phyloP scores from a whole-genome alignment of 805 yeast genomes.

The Yarrowia hollandica region DNA sequence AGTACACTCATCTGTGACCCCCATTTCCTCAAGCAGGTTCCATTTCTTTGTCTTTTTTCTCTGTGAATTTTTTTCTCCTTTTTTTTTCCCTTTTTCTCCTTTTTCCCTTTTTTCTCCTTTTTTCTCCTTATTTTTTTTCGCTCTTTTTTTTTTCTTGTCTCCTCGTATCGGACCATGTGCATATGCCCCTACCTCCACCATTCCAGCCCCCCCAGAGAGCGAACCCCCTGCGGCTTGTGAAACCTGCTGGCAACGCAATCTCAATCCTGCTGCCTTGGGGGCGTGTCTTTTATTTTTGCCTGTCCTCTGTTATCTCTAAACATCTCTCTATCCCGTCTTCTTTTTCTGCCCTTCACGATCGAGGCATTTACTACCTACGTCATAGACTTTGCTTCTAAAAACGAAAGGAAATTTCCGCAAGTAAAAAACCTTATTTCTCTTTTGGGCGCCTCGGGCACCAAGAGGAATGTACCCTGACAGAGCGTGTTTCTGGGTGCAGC shows the following conservation, averaged over 20 bases:
- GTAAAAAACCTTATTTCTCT: background rate
- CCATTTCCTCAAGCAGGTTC: no score
- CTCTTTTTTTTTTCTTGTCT: background rate
- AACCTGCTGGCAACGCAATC: no score
- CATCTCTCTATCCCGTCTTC: background rate
- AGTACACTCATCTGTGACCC: no score
- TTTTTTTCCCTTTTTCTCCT: background rate
- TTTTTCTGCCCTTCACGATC: background rate
- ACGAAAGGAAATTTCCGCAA: conserved; percentile 10
- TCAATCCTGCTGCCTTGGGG: no score
- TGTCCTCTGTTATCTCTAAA: no score
- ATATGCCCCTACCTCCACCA: background rate
- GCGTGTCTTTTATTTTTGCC: no score
- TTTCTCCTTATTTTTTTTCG: background rate
- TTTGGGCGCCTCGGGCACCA: conserved; percentile 12
- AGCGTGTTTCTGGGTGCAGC: no score
- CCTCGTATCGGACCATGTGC: background rate
- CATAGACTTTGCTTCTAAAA: conserved; percentile 17
- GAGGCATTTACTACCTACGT: conserved; percentile 25
- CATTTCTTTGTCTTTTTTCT: background rate
- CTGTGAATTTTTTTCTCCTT: background rate
- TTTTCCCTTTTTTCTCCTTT: background rate
- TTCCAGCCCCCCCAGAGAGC: no score
- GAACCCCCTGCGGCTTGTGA: no score
- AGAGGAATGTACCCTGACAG: background rate